These are phyloP conservation scores for Yamadazyma conglobata DNA, from an alignment of 1,139 yeast species.

Conservation along the genomic window DNA sequence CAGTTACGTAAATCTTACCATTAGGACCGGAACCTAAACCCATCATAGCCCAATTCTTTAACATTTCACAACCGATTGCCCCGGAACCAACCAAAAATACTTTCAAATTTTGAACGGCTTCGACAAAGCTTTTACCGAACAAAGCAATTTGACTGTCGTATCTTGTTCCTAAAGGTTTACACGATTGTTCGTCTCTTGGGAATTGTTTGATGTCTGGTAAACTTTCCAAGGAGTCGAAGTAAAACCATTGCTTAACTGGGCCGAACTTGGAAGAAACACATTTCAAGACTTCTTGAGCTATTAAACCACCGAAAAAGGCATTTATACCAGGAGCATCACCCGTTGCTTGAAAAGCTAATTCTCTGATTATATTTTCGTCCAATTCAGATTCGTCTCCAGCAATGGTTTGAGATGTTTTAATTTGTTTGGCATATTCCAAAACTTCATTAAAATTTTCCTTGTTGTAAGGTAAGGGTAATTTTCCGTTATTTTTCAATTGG, in stretches of 20 bases:
- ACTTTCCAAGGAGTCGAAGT: constrained; percentile 92
- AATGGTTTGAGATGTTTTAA: constrained; percentile 60
- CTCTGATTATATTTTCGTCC: constrained; percentile 63
- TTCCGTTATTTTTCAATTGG: constrained; percentile 55
- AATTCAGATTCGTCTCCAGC: constrained; percentile 55
- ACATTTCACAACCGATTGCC: constrained; percentile 99
- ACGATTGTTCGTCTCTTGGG: constrained; percentile 66
- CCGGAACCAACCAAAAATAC: constrained; percentile 96
- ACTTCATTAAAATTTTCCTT: constrained; percentile 73
- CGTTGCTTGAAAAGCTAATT: constrained; percentile 77
- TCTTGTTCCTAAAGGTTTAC: constrained; percentile 74
- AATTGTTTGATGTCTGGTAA: constrained; percentile 59
- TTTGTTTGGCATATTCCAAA: constrained; percentile 54
- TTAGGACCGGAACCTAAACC: constrained; percentile 91
- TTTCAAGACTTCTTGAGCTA: constrained; percentile 95
- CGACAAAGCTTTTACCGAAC: constrained; percentile 77
- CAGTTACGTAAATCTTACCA: constrained; percentile 84
- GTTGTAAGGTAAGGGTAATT: constrained; percentile 74
- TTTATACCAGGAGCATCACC: constrained; percentile 91
- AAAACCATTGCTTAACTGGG: constrained; percentile 87
- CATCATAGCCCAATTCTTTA: constrained; percentile 96
- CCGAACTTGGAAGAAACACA: constrained; percentile 92
- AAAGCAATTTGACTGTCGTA: constrained; percentile 95
- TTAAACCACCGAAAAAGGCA: constrained; percentile 90
- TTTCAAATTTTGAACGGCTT: constrained; percentile 66